These are phyloP conservation scores for Termitomyces sp. DNA, from an alignment of 1,284 basidiomycete species.

Conservation along the genomic window DNA sequence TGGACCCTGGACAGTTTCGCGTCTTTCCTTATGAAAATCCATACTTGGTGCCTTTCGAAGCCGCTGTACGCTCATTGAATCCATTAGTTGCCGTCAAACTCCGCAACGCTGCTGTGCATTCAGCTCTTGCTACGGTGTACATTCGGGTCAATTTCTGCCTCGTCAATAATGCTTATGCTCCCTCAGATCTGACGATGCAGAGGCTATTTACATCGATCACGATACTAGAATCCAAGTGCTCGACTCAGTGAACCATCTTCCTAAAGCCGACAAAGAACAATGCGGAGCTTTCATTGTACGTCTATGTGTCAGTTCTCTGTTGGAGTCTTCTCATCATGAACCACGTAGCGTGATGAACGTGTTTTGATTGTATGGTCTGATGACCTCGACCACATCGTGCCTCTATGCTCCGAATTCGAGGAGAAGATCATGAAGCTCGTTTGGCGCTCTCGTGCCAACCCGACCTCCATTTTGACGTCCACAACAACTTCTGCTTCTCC, in stretches of 20 bases:
- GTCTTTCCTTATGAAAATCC: conserved; percentile 67
- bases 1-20: conserved; percentile 57
- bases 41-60: conserved; percentile 63
- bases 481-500: conserved; percentile 31
- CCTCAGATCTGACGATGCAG: conserved; percentile 43
- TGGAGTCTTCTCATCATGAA: neutral
- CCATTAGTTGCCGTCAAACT: conserved; percentile 79
- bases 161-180: neutral
- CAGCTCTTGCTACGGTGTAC: conserved; percentile 64
- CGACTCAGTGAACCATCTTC: conserved; percentile 56
- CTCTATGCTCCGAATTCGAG: conserved; percentile 62
- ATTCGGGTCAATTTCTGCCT: conserved; percentile 26
- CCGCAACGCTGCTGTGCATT: conserved; percentile 76
- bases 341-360: conserved; percentile 61
- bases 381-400: conserved; percentile 64
- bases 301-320: conserved; percentile 13
- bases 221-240: conserved; percentile 64
- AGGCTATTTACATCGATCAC: conserved; percentile 50
- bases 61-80: conserved; percentile 65
- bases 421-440: conserved; percentile 77
- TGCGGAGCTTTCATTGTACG: conserved; percentile 78
- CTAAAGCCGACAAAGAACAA: conserved; percentile 75
- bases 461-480: conserved; percentile 34
- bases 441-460: conserved; percentile 54
- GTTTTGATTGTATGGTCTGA: conserved; percentile 78